Percentiles rank a stretch among this genome's conserved stretches.
These are phyloP conservation scores for Aleurites moluccanus DNA, from an alignment of 441 rosid species.

Conservation along the genomic window DNA sequence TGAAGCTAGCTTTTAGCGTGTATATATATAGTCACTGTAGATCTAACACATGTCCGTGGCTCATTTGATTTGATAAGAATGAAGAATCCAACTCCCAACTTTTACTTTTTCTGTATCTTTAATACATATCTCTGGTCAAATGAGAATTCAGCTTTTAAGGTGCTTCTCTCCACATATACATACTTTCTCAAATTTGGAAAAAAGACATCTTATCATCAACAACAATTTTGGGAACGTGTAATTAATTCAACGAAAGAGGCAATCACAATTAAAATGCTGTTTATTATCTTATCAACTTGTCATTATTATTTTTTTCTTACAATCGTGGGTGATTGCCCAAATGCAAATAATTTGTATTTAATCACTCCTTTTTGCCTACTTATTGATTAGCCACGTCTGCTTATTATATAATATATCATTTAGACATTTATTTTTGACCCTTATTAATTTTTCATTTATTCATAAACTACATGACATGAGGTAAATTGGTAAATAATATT, in stretches of 20 bases:
- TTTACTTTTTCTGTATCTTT: constrained; percentile 26
- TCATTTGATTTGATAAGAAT: constrained; percentile 33
- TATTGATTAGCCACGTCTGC: no score
- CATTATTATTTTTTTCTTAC: constrained; percentile 10
- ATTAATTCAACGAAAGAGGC: constrained; percentile 15
- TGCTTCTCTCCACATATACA: constrained; percentile 31
- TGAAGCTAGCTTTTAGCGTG: not conserved
- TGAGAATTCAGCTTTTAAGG: constrained; percentile 48
- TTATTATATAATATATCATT: no score
- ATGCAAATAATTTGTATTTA: not conserved
- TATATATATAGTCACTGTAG: constrained; percentile 10
- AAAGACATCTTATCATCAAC: constrained; percentile 19
- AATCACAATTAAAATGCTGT: not conserved
- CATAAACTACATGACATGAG: no score
- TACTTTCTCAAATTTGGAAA: constrained; percentile 14
- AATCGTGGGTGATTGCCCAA: constrained; percentile 8
- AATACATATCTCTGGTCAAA: constrained; percentile 37
- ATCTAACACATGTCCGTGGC: constrained; percentile 32
- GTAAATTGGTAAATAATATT: no score
- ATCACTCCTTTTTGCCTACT: no score
- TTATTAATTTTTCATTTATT: no score
- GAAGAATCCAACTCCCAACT: constrained; percentile 40
- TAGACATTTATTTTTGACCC: no score
- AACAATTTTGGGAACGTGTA: constrained; percentile 20
- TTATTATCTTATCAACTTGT: no score